Conservation (phyloP, 1,284 basidiomycete genomes). For the Microbotryum lychnidis-dioicae region DNA sequence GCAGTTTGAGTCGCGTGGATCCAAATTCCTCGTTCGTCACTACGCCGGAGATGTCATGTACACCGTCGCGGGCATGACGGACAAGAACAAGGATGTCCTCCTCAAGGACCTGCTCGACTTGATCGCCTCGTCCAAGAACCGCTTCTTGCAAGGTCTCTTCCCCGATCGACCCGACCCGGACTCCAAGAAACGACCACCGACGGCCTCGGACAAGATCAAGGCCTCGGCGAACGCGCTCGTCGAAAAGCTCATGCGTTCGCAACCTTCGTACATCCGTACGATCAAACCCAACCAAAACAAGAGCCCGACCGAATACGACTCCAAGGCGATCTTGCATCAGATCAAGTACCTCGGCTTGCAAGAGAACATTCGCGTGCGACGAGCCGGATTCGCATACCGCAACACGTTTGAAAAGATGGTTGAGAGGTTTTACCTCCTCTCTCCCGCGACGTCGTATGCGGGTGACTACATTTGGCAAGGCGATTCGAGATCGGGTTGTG, state of each 20-base stretch:
- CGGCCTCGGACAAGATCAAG: constrained; percentile 97
- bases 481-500: constrained; percentile 81
- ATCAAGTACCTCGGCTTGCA: constrained; percentile 98
- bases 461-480: constrained; percentile 98
- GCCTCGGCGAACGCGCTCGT: constrained; percentile 87
- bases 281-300: constrained; percentile 99
- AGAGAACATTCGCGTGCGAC: constrained; percentile 94
- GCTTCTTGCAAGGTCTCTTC: constrained; percentile 82
- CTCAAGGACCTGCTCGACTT: constrained; percentile 92
- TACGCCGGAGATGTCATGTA: constrained; percentile 99
- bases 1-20: constrained; percentile 86
- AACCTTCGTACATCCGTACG: constrained; percentile 97
- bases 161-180: constrained; percentile 91
- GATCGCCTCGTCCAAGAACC: constrained; percentile 66
- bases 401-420: constrained; percentile 99
- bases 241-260: constrained; percentile 89
- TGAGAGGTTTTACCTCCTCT: constrained; percentile 88
- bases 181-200: constrained; percentile 96
- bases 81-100: constrained; percentile 98
- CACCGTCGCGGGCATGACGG: constrained; percentile 95
- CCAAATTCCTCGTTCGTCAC: constrained; percentile 84
- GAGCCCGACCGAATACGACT: constrained; percentile 83
- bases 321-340: constrained; percentile 91
- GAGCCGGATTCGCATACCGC: constrained; percentile 95
- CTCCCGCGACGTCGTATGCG: constrained; percentile 90